Evolutionary conservation across 1,284 basidiomycete genomes (phyloP).

Genomic region (Peniophora sp.): DNA sequence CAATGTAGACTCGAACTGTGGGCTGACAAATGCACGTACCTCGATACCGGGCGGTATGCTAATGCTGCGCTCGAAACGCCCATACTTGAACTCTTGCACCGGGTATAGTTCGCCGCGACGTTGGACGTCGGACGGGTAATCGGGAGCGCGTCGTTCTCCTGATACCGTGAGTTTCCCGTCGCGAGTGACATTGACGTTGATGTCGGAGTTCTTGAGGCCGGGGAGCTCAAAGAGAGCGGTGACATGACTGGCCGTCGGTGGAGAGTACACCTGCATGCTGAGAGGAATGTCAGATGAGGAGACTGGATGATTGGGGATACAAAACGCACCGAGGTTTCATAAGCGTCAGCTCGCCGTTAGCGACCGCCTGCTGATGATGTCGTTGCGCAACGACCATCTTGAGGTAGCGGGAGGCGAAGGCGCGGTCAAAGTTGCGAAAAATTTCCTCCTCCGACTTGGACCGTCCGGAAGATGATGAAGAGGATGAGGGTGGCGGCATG

Average conservation of each 20-base stretch:
- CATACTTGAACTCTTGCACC: slow-evolving; percentile 44
- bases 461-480: background rate
- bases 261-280: slow-evolving; percentile 49
- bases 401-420: slow-evolving; percentile 11
- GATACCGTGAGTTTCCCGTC: slow-evolving; percentile 34
- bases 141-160: slow-evolving; percentile 32
- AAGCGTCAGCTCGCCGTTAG: slow-evolving; percentile 11
- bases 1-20: background rate
- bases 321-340: slow-evolving; percentile 21
- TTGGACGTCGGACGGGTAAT: slow-evolving; percentile 8
- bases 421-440: slow-evolving; percentile 12
- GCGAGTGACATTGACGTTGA: slow-evolving; percentile 33
- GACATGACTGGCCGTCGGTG: slow-evolving; percentile 30
- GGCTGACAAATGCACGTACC: slow-evolving; percentile 24
- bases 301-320: background rate
- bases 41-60: slow-evolving; percentile 37
- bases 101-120: slow-evolving; percentile 14
- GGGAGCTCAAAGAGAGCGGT: slow-evolving; percentile 48
- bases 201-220: slow-evolving; percentile 41
- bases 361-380: slow-evolving; percentile 5
- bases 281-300: background rate
- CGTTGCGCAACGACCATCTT: slow-evolving; percentile 11
- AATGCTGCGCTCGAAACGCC: slow-evolving; percentile 38
- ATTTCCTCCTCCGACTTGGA: background rate
- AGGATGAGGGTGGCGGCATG: background rate